phyloP scores from a whole-genome alignment of 202 grass and related monocot genomes.

The Sporobolus alterniflorus region DNA sequence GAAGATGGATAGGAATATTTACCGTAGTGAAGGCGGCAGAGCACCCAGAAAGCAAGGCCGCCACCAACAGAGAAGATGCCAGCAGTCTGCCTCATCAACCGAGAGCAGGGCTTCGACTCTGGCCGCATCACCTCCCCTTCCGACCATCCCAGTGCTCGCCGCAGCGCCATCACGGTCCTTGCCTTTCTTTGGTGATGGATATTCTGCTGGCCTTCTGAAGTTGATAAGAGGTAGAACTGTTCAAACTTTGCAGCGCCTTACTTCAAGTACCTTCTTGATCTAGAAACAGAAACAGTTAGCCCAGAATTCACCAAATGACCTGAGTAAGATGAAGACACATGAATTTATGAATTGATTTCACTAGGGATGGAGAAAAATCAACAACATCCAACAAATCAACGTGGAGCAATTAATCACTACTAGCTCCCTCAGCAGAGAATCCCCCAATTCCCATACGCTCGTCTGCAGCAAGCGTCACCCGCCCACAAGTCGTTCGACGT shows the following conservation, averaged over 20 bases:
- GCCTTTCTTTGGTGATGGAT: not conserved
- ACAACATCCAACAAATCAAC: not conserved
- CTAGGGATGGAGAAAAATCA: not conserved
- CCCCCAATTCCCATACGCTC: not conserved
- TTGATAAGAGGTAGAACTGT: not conserved
- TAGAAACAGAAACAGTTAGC: constrained; percentile 4
- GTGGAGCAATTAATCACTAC: too few relatives aligned
- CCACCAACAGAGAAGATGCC: constrained; percentile 83
- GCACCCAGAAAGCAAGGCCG: constrained; percentile 71
- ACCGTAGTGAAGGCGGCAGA: constrained; percentile 92
- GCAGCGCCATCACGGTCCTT: constrained; percentile 53
- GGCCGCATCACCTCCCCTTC: constrained; percentile 88
- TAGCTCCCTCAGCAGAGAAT: too few relatives aligned
- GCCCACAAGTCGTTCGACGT: not conserved
- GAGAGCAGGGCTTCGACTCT: constrained; percentile 77
- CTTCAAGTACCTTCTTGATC: not conserved
- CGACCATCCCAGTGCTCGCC: constrained; percentile 69
- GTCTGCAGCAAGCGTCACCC: not conserved
- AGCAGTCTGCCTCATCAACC: constrained; percentile 76
- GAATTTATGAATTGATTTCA: not conserved
- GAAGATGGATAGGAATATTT: not conserved
- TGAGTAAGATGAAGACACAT: not conserved
- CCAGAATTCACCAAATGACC: not conserved
- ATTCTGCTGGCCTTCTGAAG: constrained; percentile 3
- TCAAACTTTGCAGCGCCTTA: not conserved